Conservation (phyloP, 73 alveolate genomes). For the Paramecium primaurelia region DNA sequence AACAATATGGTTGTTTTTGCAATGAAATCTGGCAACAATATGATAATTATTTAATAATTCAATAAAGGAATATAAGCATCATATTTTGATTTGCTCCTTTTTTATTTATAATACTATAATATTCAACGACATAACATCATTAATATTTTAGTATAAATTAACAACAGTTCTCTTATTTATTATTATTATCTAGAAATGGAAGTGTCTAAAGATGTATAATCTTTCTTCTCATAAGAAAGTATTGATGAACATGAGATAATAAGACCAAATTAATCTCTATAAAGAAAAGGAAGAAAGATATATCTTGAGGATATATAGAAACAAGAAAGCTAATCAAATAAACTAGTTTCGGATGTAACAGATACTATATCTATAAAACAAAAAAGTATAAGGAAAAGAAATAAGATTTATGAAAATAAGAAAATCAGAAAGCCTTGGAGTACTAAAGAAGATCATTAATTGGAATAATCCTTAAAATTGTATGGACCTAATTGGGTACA, state of each 20-base stretch:
- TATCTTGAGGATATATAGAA: not conserved
- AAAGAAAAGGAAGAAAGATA: not conserved
- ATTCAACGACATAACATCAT: not conserved
- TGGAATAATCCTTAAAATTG: not conserved
- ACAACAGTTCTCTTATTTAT: not conserved
- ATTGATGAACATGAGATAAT: not conserved
- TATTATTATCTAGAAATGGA: not conserved
- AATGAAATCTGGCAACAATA: not conserved
- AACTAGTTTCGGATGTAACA: not conserved
- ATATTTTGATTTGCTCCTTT: not conserved
- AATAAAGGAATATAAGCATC: not conserved
- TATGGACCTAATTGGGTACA: not conserved
- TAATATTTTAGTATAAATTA: not conserved
- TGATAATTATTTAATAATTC: too few species aligned
- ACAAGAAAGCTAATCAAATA: not conserved
- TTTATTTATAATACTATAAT: not conserved
- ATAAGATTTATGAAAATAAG: not conserved
- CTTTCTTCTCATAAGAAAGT: not conserved
- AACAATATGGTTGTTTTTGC: too few species aligned
- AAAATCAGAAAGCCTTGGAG: not conserved
- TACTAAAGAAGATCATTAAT: not conserved
- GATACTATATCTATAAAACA: not conserved
- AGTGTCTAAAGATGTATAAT: not conserved
- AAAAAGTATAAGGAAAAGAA: not conserved
- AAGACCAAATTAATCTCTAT: not conserved